Evolutionary conservation across 1,284 basidiomycete genomes (phyloP), one percentile per base, ranked within the genome.

Genomic region (Ustilago tritici): DNA sequence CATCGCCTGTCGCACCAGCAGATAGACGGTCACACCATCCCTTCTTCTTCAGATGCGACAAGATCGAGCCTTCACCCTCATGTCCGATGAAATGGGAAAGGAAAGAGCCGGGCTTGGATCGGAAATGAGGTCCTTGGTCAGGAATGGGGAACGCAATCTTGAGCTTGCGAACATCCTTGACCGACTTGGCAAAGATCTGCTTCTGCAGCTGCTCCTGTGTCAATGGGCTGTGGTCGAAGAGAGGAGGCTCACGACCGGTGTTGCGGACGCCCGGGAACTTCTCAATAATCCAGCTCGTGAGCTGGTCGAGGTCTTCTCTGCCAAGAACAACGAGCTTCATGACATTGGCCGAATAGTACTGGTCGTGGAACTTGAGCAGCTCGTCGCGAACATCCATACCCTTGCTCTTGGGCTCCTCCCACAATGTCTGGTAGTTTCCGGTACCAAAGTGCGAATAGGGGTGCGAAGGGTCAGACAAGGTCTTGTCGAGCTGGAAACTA

Each of bases 401-500:
- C 36, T 86, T 84, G 34, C 81, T 80, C 61, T 87, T 87, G 32
- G 89, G 89, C 28, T 86, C 83, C 17, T 91, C 90, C 81, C 92
- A 93, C 63, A 99, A 88, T 64, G 93, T 95, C 61, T 93, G 90
- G 70, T 92, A 90, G 87, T 95, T 93, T 3, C 97, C 97, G 6
- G 93, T 96, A n/a, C 88, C 94, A 84, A 99, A 99, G 86, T 98
- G 97, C 79, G 90, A 91, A 91, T 94, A 99, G 1, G 91, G 90
- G 86, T 99, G 96, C 1, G 92, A 92, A 1, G 89, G 75, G 36
- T 84, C 89, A 70, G 91, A 92, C 47, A 98, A 90, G 76, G 92
- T 90, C 88, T 99, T 99, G 87, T 95, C 95, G 32, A 98, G 88
- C 87, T 99, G 97, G 88, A 93, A 98, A 64, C 95, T 91, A n/a